Evolutionary conservation across 768 basidiomycete genomes (phyloP), one percentile per base, ranked within the genome.

Genomic region (Dentipellis sp.): DNA sequence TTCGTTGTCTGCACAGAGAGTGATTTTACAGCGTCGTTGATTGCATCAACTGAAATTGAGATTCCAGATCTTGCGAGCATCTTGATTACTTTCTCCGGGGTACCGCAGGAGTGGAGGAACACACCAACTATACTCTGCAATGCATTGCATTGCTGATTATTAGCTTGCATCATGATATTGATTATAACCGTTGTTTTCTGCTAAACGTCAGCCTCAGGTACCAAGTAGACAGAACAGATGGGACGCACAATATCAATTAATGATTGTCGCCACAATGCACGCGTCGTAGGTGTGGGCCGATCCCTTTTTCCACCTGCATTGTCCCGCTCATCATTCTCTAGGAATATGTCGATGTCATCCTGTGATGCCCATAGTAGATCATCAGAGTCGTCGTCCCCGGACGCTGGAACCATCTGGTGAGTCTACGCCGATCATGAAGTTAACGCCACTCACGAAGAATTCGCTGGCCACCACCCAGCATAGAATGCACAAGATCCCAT

Each of bases 81-180:
- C 36, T 67, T 57, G 29, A 70, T 62, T 1, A 69, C 65, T 23
- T 58, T 58, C 45, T 70, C 58, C 2, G 68, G 66, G 3, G 65
- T 62, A 21, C 56, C 37, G 14, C 55, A 55, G 2, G 66, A 62
- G 49, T 71, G 69, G 11, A 67, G 55, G 47, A 70, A 71, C 6
- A 73, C 56, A 0, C 70, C 65, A 2, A 69, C 52, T 16, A 67
- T 23, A 22, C 56, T 63, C 49, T 68, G 64, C 2, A 69, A 54
- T 7, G 56, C 52, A 48, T 69, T 68, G 39, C 64, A 65, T 6
- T 57, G 35, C 39, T 63, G 61, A 55, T 69, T 67, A 19, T 52
- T 50, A 47, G 61, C 63, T 10, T 71, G 65, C 59, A 68, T 53
- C 40, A 69, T 55, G 10, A 68, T 64, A 39, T 63, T 66, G 12